Evolutionary conservation across 2,329 filamentous ascomycete genomes (phyloP).

Genomic region (Calycina herbarum): DNA sequence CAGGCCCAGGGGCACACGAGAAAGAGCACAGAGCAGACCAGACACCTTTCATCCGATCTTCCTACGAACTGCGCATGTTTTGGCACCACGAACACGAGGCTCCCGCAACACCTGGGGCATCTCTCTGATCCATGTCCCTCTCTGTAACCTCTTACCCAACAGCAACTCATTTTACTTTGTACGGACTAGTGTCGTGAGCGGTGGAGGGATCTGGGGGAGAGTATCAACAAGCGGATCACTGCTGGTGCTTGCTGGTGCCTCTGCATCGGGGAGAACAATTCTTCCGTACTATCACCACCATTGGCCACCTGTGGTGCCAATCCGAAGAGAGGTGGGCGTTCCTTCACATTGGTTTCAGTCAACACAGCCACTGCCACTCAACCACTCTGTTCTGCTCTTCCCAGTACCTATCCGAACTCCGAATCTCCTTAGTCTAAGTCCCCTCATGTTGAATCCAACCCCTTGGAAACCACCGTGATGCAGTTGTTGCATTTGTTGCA

Average conservation of each 20-base stretch:
- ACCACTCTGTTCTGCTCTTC: neutral
- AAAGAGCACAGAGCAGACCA: neutral
- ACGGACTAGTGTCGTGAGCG: neutral
- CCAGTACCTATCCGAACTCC: neutral
- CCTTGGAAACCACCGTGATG: neutral
- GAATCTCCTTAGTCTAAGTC: neutral
- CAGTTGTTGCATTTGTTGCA: neutral
- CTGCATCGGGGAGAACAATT: neutral
- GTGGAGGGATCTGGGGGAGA: neutral
- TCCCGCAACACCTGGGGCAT: neutral
- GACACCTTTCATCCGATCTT: slow-evolving; percentile 5
- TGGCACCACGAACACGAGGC: neutral
- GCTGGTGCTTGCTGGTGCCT: neutral
- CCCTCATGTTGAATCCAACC: neutral
- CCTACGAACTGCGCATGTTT: neutral
- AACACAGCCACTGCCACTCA: neutral
- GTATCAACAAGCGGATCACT: neutral
- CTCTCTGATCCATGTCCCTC: no score
- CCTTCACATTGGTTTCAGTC: slow-evolving; percentile 2
- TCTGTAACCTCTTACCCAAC: neutral
- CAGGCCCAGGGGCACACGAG: neutral
- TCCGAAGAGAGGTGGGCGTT: neutral
- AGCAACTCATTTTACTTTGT: neutral
- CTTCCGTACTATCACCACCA: neutral
- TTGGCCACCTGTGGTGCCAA: neutral